Base-by-base conservation (phyloP, 1,139 yeast genomes). In the Geotrichum klebahnii region DNA sequence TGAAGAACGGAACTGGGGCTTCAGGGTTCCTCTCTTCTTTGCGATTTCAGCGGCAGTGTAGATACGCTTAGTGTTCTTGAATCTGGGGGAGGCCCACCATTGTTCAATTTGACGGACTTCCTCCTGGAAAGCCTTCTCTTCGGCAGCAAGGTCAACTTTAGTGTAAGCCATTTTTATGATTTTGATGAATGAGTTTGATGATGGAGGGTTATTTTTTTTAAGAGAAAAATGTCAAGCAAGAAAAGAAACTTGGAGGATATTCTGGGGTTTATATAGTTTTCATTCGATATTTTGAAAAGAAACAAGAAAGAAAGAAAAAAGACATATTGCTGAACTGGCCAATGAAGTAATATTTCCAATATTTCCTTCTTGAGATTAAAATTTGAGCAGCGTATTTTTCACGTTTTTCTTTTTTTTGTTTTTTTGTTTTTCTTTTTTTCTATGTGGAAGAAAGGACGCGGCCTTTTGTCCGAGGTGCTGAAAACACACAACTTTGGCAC, bases 51-150 rank as follows among this genome's bases (percentile, higher is more conserved):
- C 89, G 35, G 97, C 86, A 49, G 87, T 69, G 73, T 90, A 92
- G 66, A 84, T 84, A 69, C 98, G 84, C 74, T 82, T 87, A 64
- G 95, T 85, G 64, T 82, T 80, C 56, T 72, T 73, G 96, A 96
- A 90, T 71, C 98, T 84, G 57, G 96, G 94, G 63, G 83, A 78
- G 9, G 84, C 65, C 97, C 97, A 90, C 97, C 97, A 90, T 64
- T 81, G 66, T 59, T 82, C 78, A 63, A 90, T 82, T 47, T 81
- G 85, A 46, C 77, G 74, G 54, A 87, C 84, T 67, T 88, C 89
- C 48, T 75, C 70, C 63, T 83, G 80, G 77, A 77, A 86, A 64
- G 73, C 74, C 58, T 68, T 68, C 62, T 84, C 86, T 71, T 84
- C 92, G 59, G 75, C 74, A 62, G 79, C 37, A 38, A 52, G 40